Conservation (phyloP, 352 stramenopile genomes). For the Phytophthora litchii region DNA sequence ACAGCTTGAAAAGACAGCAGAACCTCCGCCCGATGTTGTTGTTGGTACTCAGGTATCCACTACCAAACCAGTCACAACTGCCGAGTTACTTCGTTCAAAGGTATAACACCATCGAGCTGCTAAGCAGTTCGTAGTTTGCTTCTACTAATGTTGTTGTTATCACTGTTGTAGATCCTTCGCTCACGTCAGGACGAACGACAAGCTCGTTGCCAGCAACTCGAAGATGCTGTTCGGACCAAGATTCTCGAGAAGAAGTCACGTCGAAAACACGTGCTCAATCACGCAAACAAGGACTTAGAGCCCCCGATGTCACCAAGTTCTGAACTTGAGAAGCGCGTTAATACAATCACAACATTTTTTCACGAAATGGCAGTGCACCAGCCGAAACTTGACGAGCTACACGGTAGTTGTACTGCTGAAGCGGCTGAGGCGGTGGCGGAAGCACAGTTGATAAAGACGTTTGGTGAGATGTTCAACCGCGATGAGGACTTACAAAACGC, state of each 20-base stretch:
- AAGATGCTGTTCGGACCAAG: conserved; percentile 29
- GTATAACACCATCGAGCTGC: conserved; percentile 8
- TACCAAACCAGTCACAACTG: conserved; percentile 37
- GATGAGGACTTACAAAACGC: conserved; percentile 51
- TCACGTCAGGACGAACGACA: conserved; percentile 43
- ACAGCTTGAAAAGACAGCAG: conserved; percentile 19
- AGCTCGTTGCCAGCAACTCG: conserved; percentile 28
- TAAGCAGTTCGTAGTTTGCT: neutral
- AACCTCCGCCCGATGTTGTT: conserved; percentile 42
- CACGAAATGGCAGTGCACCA: conserved; percentile 59
- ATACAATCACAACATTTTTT: conserved; percentile 51
- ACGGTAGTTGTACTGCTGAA: conserved; percentile 10
- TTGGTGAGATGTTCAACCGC: conserved; percentile 49
- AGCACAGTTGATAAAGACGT: conserved; percentile 42
- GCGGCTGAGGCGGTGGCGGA: conserved; percentile 25
- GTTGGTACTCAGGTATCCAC: conserved; percentile 39
- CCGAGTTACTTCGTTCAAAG: conserved; percentile 54
- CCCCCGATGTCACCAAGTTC: conserved; percentile 2
- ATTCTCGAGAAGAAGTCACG: conserved; percentile 5
- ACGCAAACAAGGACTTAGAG: neutral
- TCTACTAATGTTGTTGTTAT: neutral
- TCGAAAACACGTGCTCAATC: neutral
- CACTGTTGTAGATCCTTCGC: conserved; percentile 34
- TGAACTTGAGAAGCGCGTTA: conserved; percentile 29
- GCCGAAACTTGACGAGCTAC: conserved; percentile 29